Conservation (phyloP, 805 yeast species). For the Candida morakotiae region DNA sequence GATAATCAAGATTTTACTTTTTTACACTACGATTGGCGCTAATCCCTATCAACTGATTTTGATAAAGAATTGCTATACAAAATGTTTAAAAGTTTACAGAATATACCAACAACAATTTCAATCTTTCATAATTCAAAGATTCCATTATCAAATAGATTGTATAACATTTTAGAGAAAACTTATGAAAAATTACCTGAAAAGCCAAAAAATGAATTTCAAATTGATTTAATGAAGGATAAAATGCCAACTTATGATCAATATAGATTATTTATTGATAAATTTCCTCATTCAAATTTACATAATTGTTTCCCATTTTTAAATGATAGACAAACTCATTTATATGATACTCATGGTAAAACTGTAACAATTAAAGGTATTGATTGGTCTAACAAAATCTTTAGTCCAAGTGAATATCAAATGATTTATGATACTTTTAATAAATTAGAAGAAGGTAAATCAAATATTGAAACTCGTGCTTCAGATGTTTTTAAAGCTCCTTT, state of each 20-base stretch:
- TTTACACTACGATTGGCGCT: too few relatives aligned
- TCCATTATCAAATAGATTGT: slow-evolving; percentile 28
- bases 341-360: slow-evolving; percentile 12
- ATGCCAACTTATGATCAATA: slow-evolving; percentile 44
- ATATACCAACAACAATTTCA: slow-evolving; percentile 37
- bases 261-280: slow-evolving; percentile 22
- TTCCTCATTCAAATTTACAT: slow-evolving; percentile 23
- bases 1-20: too few relatives aligned
- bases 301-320: slow-evolving; percentile 35
- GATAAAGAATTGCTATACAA: too few relatives aligned
- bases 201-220: slow-evolving; percentile 19
- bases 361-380: slow-evolving; percentile 19
- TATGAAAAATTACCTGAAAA: slow-evolving; percentile 13
- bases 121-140: slow-evolving; percentile 38
- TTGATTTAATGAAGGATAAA: slow-evolving; percentile 34
- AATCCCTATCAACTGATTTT: too few relatives aligned
- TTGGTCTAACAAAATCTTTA: slow-evolving; percentile 23
- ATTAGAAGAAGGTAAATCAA: slow-evolving; percentile 19
- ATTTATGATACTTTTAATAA: slow-evolving; percentile 34
- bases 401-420: slow-evolving; percentile 34
- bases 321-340: slow-evolving; percentile 16
- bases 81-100: slow-evolving; percentile 40
- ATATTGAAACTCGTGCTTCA: slow-evolving; percentile 24
- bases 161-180: slow-evolving; percentile 28
- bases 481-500: slow-evolving; percentile 38